These are phyloP conservation scores for Lachancea waltii DNA, from an alignment of 805 yeast genomes.

Conservation along the genomic window DNA sequence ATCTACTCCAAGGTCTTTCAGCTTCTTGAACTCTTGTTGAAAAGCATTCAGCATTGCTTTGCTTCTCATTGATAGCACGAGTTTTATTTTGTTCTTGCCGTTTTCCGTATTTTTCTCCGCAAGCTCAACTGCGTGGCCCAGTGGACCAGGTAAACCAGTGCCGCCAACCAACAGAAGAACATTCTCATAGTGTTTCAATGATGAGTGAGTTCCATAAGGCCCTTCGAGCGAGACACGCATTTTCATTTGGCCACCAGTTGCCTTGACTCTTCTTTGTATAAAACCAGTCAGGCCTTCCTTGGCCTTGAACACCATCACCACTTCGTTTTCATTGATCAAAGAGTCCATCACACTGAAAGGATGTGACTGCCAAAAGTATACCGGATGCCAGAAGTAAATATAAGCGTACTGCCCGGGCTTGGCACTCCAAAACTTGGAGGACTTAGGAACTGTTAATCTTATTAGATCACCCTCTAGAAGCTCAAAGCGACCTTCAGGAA, in stretches of 20 bases:
- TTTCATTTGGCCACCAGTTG: conserved; percentile 17
- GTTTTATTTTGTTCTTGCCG: too few species aligned
- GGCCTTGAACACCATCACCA: conserved; percentile 38
- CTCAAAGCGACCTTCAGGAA: conserved; percentile 14
- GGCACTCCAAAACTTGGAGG: conserved; percentile 31
- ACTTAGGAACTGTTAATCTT: conserved; percentile 16
- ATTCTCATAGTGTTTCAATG: conserved; percentile 44
- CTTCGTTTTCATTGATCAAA: conserved; percentile 28
- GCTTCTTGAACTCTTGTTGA: too few species aligned
- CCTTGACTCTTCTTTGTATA: conserved; percentile 28
- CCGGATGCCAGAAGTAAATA: conserved; percentile 41
- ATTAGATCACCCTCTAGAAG: conserved; percentile 18
- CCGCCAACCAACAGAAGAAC: conserved; percentile 66
- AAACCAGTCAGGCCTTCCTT: conserved; percentile 42
- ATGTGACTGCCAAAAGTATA: conserved; percentile 49
- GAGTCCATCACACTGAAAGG: conserved; percentile 47
- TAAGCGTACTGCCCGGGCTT: conserved; percentile 42
- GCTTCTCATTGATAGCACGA: too few species aligned
- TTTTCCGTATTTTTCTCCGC: too few species aligned
- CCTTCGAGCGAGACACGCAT: conserved; percentile 49
- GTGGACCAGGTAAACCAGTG: conserved; percentile 61
- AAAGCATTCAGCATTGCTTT: too few species aligned
- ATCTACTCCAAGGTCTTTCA: too few species aligned
- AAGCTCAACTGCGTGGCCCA: conserved; percentile 36
- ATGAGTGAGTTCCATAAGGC: conserved; percentile 55